These are phyloP conservation scores for Solanum tarijense DNA, from an alignment of 257 asterid genomes.

Conservation along the genomic window DNA sequence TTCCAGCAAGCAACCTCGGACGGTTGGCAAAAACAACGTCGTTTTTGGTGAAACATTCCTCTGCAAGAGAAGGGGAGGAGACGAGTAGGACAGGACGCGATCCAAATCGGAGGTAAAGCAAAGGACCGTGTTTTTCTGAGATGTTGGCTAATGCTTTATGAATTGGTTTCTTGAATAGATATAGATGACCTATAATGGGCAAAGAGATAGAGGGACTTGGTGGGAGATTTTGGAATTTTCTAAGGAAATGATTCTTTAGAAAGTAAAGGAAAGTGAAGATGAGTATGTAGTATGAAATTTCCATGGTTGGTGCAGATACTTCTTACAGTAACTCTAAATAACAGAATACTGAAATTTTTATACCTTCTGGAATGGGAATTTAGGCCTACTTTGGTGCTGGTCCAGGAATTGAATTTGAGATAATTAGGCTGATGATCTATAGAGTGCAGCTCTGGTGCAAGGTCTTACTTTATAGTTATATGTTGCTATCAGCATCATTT, in stretches of 20 bases:
- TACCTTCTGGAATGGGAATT: background rate
- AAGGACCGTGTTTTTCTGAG: conserved; percentile 41
- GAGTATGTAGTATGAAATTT: background rate
- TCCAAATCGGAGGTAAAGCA: conserved; percentile 46
- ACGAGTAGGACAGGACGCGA: conserved; percentile 48
- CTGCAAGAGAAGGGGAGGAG: conserved; percentile 45
- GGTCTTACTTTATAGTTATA: background rate
- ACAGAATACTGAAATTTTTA: background rate
- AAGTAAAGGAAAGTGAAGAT: conserved; percentile 8
- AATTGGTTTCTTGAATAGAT: conserved; percentile 45
- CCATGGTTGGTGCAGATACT: background rate
- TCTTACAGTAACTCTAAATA: background rate
- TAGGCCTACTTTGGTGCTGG: background rate
- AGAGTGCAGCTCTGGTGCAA: background rate
- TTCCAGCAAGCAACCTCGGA: conserved; percentile 58
- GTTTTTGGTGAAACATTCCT: conserved; percentile 60
- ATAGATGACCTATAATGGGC: conserved; percentile 60
- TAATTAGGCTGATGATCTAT: background rate
- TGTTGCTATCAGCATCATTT: background rate
- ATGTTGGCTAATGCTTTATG: conserved; percentile 38
- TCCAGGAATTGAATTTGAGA: background rate
- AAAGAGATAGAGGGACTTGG: conserved; percentile 58
- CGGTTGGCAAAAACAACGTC: conserved; percentile 65
- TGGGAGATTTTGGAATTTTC: conserved; percentile 42
- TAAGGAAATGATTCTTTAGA: conserved; percentile 12